Evolutionary conservation across 2,329 filamentous ascomycete species (phyloP).

Genomic region (Colletotrichum tanaceti): DNA sequence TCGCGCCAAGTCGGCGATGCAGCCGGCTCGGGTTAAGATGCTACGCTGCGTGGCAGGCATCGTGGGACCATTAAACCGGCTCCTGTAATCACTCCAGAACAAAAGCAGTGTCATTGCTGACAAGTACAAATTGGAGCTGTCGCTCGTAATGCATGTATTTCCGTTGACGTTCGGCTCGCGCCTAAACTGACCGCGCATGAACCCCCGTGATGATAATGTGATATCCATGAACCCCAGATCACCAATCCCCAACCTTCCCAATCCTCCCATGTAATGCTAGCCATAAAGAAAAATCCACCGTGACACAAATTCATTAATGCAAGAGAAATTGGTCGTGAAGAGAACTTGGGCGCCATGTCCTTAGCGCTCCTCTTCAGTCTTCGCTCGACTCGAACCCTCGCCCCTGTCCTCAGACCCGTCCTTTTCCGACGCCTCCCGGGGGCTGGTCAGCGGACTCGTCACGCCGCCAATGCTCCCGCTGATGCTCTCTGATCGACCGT

Average conservation of each 20-base stretch:
- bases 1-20: background rate
- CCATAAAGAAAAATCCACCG: background rate
- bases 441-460: conserved; percentile 72
- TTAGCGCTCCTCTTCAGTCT: conserved; percentile 44
- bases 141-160: conserved; percentile 35
- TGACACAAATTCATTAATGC: conserved; percentile 25
- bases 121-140: conserved; percentile 6
- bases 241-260: conserved; percentile 7
- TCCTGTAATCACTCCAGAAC: background rate
- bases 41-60: background rate
- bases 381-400: conserved; percentile 48
- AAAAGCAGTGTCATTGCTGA: background rate
- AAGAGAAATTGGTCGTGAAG: conserved; percentile 26
- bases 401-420: conserved; percentile 47
- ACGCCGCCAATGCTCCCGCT: conserved; percentile 77
- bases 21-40: background rate
- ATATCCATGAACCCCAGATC: conserved; percentile 28
- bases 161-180: conserved; percentile 15
- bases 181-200: conserved; percentile 17
- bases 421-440: conserved; percentile 55
- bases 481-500: conserved; percentile 84
- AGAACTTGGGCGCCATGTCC: background rate
- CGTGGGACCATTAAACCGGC: background rate
- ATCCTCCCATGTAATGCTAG: conserved; percentile 22
- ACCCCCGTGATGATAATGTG: conserved; percentile 8